These are phyloP conservation scores for Hymenoscyphus fraxineus DNA, from an alignment of 2,329 filamentous ascomycete genomes.

Conservation along the genomic window DNA sequence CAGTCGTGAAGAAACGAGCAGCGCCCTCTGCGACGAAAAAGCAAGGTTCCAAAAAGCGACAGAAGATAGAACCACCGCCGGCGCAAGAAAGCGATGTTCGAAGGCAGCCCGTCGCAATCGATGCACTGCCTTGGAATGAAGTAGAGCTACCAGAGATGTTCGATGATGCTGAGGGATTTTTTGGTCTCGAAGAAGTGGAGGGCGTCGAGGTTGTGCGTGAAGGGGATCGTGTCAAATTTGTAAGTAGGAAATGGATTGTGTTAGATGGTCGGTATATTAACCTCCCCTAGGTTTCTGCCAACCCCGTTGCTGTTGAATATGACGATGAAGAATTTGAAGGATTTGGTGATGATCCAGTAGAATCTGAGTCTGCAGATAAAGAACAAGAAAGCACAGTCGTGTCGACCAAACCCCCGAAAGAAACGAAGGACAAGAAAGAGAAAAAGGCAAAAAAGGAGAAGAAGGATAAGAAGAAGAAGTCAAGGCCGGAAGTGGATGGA, in stretches of 20 bases:
- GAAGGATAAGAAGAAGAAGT: conserved; percentile 31
- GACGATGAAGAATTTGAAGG: conserved; percentile 59
- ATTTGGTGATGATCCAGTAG: conserved; percentile 49
- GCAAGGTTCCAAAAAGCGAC: conserved; percentile 33
- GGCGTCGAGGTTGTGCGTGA: conserved; percentile 79
- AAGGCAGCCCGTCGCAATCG: conserved; percentile 43
- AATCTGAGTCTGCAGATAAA: conserved; percentile 33
- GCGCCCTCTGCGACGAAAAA: conserved; percentile 24
- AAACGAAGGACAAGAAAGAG: conserved; percentile 30
- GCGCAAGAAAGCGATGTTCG: conserved; percentile 6
- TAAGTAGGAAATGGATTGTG: conserved; percentile 34
- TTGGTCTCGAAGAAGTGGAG: conserved; percentile 85
- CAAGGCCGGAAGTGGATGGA: conserved; percentile 30
- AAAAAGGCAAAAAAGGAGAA: conserved; percentile 26
- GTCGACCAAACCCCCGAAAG: conserved; percentile 28
- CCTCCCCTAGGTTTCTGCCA: conserved; percentile 27
- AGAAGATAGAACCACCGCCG: conserved; percentile 30
- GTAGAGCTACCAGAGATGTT: conserved; percentile 70
- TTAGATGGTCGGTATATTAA: background rate
- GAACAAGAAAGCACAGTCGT: conserved; percentile 28
- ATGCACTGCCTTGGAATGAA: conserved; percentile 53
- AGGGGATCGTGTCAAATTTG: conserved; percentile 55
- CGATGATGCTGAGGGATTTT: conserved; percentile 91
- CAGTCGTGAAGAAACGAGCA: conserved; percentile 30
- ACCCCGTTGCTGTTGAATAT: conserved; percentile 33